Percentiles rank a stretch among this genome's conserved stretches.
Conservation (phyloP, 495 filamentous ascomycete species). For the Penicillium daleae region DNA sequence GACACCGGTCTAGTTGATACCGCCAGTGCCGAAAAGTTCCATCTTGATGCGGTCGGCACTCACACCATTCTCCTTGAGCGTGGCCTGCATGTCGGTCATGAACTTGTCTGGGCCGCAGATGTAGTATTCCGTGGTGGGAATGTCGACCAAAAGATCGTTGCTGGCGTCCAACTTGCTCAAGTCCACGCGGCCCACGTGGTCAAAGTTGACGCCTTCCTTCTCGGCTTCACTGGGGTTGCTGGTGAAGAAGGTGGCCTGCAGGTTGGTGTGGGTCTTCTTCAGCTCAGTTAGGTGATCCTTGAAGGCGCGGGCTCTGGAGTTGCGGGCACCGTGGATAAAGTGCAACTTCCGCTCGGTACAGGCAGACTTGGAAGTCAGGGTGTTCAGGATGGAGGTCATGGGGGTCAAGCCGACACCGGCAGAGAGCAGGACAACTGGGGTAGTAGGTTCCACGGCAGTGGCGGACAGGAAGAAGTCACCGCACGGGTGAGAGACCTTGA, state of each 20-base stretch:
- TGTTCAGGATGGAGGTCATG: conserved; percentile 69
- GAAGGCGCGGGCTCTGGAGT: conserved; percentile 44
- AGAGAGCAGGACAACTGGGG: conserved; percentile 67
- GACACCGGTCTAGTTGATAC: conserved; percentile 20
- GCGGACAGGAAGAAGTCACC: conserved; percentile 70
- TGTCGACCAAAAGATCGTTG: conserved; percentile 56
- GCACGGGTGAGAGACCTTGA: conserved; percentile 68
- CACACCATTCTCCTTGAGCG: conserved; percentile 57
- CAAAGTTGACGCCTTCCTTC: conserved; percentile 57
- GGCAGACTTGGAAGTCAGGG: conserved; percentile 43
- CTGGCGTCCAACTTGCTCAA: conserved; percentile 54
- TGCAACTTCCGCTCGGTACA: conserved; percentile 50
- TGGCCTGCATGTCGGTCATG: conserved; percentile 60
- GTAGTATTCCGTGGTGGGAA: conserved; percentile 63
- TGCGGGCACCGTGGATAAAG: conserved; percentile 65
- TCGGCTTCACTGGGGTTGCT: conserved; percentile 46
- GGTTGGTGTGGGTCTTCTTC: conserved; percentile 41
- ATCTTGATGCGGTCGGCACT: conserved; percentile 58
- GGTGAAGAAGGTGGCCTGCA: conserved; percentile 46
- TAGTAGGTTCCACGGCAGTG: conserved; percentile 19
- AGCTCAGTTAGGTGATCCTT: conserved; percentile 52
- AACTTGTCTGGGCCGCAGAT: conserved; percentile 69
- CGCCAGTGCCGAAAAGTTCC: conserved; percentile 70
- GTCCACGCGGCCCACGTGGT: conserved; percentile 58
- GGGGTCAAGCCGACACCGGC: conserved; percentile 73